Conservation (phyloP, 75 land plant genomes). For the Sequoiadendron giganteum region DNA sequence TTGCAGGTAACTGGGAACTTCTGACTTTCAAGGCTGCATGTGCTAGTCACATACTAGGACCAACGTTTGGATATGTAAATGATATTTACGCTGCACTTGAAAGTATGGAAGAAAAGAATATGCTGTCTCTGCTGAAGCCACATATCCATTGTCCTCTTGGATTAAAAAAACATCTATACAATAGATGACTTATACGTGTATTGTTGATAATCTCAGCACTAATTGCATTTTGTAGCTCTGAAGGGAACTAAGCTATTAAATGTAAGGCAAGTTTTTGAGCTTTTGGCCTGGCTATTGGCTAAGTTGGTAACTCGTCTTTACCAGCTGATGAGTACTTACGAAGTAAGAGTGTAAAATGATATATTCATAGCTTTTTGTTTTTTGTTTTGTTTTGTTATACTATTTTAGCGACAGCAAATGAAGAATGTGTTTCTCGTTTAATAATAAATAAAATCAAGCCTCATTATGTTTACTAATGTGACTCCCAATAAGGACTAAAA, state of each 20-base stretch:
- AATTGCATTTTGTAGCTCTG: background rate
- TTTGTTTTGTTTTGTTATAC: too few species aligned
- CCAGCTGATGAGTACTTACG: background rate
- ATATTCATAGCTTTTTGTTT: too few species aligned
- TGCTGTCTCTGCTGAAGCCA: background rate
- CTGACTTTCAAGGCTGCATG: constrained; percentile 7
- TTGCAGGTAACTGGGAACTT: constrained; percentile 2
- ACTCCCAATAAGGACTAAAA: background rate
- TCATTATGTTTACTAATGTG: background rate
- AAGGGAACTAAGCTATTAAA: background rate
- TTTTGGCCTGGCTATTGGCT: background rate
- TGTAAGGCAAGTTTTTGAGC: background rate
- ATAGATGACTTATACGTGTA: background rate
- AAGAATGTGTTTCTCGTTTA: too few species aligned
- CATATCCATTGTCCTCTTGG: constrained; percentile 2
- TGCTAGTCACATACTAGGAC: constrained; percentile 6
- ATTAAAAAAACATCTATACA: background rate
- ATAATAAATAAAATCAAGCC: too few species aligned
- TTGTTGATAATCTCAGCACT: background rate
- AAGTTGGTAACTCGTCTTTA: background rate
- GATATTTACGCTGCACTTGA: constrained; percentile 1
- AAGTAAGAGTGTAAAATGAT: too few species aligned
- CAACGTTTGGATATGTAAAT: constrained; percentile 11
- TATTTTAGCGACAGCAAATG: too few species aligned
- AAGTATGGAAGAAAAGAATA: constrained; percentile 5